Conservation (phyloP, 2,329 filamentous ascomycete species). For the Meredithiella fracta region DNA sequence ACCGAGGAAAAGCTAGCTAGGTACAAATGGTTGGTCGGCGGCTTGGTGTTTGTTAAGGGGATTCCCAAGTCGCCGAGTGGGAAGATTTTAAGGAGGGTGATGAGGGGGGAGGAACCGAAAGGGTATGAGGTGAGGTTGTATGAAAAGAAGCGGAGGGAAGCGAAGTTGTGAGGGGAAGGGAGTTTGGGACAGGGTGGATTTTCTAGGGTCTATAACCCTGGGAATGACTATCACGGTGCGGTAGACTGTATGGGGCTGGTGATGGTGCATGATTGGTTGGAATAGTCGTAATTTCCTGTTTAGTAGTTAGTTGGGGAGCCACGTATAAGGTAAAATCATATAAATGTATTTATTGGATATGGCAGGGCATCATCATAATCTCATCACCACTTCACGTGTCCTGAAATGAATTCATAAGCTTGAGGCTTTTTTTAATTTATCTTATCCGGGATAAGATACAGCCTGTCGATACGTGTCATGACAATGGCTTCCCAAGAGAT, state of each 20-base stretch:
- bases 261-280: neutral
- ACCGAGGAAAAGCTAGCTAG: slow-evolving; percentile 42
- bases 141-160: slow-evolving; percentile 11
- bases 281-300: neutral
- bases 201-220: neutral
- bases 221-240: neutral
- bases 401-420: too few relatives aligned
- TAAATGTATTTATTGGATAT: too few relatives aligned
- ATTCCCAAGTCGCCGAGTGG: slow-evolving; percentile 55
- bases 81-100: slow-evolving; percentile 29
- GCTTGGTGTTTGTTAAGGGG: slow-evolving; percentile 48
- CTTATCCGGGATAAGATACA: too few relatives aligned
- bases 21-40: slow-evolving; percentile 54
- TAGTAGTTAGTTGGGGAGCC: neutral
- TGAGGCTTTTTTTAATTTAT: too few relatives aligned
- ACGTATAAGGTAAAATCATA: neutral
- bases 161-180: slow-evolving; percentile 14
- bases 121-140: slow-evolving; percentile 24
- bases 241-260: too few relatives aligned
- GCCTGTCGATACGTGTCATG: too few relatives aligned
- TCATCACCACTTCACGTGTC: too few relatives aligned
- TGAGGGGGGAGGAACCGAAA: slow-evolving; percentile 26
- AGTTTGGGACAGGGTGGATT: too few relatives aligned
- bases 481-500: too few relatives aligned
- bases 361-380: too few relatives aligned